A percentile compares a stretch with the other conserved stretches of the same genome.
These are phyloP conservation scores for Sextonia rubra DNA, from an alignment of 164 flowering plant genomes.

Conservation along the genomic window DNA sequence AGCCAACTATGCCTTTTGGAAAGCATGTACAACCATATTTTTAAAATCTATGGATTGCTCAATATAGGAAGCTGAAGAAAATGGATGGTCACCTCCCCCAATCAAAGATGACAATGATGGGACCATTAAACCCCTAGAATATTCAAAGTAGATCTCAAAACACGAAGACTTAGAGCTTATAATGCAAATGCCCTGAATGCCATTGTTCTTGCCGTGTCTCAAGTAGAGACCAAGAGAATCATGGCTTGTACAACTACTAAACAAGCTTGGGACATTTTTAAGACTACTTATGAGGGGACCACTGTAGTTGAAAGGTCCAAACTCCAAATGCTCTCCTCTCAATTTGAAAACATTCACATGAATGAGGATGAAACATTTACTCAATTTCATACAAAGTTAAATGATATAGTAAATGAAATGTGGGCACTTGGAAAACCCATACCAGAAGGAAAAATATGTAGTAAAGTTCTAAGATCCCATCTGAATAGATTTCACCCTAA, in stretches of 20 bases:
- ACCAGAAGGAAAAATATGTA: too few relatives aligned
- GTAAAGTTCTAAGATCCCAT: not conserved
- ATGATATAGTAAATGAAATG: too few relatives aligned
- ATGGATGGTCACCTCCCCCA: too few relatives aligned
- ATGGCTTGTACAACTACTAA: not conserved
- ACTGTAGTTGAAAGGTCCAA: not conserved
- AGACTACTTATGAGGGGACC: not conserved
- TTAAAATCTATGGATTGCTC: too few relatives aligned
- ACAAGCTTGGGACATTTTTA: not conserved
- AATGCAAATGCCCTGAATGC: not conserved
- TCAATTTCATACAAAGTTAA: not conserved
- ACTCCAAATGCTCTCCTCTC: not conserved
- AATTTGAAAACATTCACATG: not conserved
- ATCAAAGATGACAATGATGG: too few relatives aligned
- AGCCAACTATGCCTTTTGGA: too few relatives aligned
- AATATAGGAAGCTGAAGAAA: too few relatives aligned
- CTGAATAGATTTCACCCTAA: not conserved
- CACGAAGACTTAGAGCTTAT: too few relatives aligned
- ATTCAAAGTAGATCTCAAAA: too few relatives aligned
- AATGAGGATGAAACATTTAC: not conserved
- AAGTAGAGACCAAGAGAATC: not conserved
- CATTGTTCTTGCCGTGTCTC: not conserved
- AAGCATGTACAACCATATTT: too few relatives aligned
- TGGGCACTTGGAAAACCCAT: not conserved
- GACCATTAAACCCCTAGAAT: too few relatives aligned